Evolutionary conservation across 805 yeast species (phyloP).

Genomic region (Candida ascalaphidarum): DNA sequence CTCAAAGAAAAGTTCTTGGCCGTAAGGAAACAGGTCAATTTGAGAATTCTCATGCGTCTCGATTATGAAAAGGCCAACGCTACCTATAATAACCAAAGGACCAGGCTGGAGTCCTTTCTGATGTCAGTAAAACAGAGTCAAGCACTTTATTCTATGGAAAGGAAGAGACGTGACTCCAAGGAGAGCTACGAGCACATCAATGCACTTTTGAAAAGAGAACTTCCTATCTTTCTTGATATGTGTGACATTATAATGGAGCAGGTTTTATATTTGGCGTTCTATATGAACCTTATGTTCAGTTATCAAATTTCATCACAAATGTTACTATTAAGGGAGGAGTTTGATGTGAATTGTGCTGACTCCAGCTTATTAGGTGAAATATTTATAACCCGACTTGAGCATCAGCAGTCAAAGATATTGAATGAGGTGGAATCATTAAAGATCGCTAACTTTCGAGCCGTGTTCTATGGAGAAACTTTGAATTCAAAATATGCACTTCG

Average conservation of each 20-base stretch:
- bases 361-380: conserved; percentile 1
- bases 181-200: conserved; percentile 27
- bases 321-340: conserved; percentile 6
- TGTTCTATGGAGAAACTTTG: too few species aligned
- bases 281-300: conserved; percentile 22
- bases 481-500: conserved; percentile 5
- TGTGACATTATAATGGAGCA: too few species aligned
- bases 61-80: conserved; percentile 31
- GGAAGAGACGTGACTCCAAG: conserved; percentile 15
- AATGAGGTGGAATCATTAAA: neutral
- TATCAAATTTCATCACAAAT: conserved; percentile 21
- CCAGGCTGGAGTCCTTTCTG: too few species aligned
- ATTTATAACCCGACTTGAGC: too few species aligned
- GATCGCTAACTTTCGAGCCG: conserved; percentile 13
- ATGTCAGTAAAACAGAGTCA: conserved; percentile 21
- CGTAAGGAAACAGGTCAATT: conserved; percentile 17
- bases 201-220: conserved; percentile 31
- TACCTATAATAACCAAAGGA: conserved; percentile 26
- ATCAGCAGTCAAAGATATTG: too few species aligned
- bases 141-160: conserved; percentile 12
- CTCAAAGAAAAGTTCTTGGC: conserved; percentile 9
- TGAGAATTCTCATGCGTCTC: conserved; percentile 23
- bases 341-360: conserved; percentile 4
- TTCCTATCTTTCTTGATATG: conserved; percentile 35
- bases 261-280: conserved; percentile 23